Base-by-base conservation (phyloP, 2,329 filamentous ascomycete genomes). In the Didymella pinodella region DNA sequence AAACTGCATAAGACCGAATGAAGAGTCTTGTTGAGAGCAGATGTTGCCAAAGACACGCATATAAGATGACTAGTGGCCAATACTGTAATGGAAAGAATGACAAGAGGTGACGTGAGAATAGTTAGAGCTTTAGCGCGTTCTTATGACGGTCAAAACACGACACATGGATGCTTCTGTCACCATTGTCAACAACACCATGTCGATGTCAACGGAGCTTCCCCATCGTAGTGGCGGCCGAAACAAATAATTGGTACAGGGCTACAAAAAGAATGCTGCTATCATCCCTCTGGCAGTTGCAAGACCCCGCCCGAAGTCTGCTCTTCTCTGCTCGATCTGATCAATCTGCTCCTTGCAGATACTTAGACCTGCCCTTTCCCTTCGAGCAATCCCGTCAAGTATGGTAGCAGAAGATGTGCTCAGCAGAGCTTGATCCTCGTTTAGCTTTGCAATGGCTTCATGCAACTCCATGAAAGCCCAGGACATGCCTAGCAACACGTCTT, bases 401-500 rank as follows among this genome's bases (percentile, higher is more conserved):
- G 18, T 32, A 14, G 38, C 50, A 46, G 38, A 62, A 4, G 0
- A 3, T 4, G 47, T 11, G 22, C 43, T 44, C 20, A 66, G 18
- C 1, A 67, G 25, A 0, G 25, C 0, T 2, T 41, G 10, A 3
- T 57, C 34, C 7, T 18, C 28, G 4, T 47, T 32, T 6, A 41
- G 45, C 14, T n/a, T 43, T 11, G 61, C 59, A 29, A 65, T 11
- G 7, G 34, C 46, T 34, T 62, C 61, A 29, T 69, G 67, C 11
- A 63, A 10, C 44, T 73, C 61, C 54, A 73, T 65, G 57, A 76
- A 77, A 4, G 72, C 74, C 62, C 65, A 73, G 6, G 73, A 58
- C 68, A 78, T 64, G 8, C 75, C 75, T 31, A 77, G 58, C 4
- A 78, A 61, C 28, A 70, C 50, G 44, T 68, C 70, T 2, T 56